Base-by-base conservation (phyloP, 176 grass and related monocot genomes). In the Eragrostis nindensis region DNA sequence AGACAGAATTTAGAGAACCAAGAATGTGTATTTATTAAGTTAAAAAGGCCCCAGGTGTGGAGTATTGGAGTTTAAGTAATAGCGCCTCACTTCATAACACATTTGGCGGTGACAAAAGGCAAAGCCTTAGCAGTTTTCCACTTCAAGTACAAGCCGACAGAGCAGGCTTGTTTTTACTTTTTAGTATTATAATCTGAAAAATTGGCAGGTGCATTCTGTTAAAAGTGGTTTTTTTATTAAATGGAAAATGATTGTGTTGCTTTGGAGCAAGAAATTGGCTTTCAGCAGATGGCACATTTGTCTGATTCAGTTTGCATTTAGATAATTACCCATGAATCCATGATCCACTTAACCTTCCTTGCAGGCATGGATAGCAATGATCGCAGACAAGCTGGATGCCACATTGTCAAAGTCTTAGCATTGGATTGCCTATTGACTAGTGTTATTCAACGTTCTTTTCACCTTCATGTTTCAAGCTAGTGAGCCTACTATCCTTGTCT, bases 291-390 rank as follows among this genome's bases (percentile, higher is more conserved):
- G 43, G 18, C 49, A 43, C 29, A 55, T 7, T 22, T 57, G 11
- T 38, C 47, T 50, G 65, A 19, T 66, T 81, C 26, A 22, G 17
- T 45, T 72, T 26, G 47, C 21, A 25, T 29, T 41, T 64, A 30
- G 15, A 44, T 36, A 27, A 27, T 66, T 48, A 42, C 24, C 36
- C 42, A 62, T 73, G 17, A 71, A 42, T 19, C 36, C 42, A 62
- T 73, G 17, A 71, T 86, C 16, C 29, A 40, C 21, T 44, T 82
- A 15, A 65, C 17, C 53, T 76, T 79, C 21, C 39, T 78, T 66
- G 76, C 72, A 98, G 96, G 92, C 96, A 87, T 98, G 96, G 95
- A 98, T 93, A 68, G 89, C 62, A 74, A 83, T 91, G 78, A 46
- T 95, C 66, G 90, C 92, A 38, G 95, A 98, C 54, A 98, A 98